phyloP scores from a whole-genome alignment of 768 basidiomycete species.

The Hygrocybe punicea region DNA sequence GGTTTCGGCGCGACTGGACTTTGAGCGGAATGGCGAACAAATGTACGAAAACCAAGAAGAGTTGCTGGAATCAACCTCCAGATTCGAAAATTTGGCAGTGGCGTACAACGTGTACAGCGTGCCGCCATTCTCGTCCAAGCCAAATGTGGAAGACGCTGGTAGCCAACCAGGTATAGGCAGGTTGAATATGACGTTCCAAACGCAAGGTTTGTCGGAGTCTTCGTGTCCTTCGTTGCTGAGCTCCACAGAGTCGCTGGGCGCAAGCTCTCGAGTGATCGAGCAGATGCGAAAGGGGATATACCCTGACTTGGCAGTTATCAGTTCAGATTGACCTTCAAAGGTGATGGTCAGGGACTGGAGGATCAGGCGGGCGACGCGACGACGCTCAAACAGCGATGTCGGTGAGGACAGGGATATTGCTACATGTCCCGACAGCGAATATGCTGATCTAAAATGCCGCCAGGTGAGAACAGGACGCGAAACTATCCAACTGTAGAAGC shows the following conservation, averaged over 20 bases:
- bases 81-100: slow-evolving; percentile 53
- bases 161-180: slow-evolving; percentile 89
- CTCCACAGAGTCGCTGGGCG: slow-evolving; percentile 46
- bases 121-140: slow-evolving; percentile 47
- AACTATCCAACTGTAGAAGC: slow-evolving; percentile 21
- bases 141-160: slow-evolving; percentile 55
- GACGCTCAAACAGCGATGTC: slow-evolving; percentile 53
- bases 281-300: slow-evolving; percentile 71
- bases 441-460: slow-evolving; percentile 57
- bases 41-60: slow-evolving; percentile 51
- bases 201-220: slow-evolving; percentile 51
- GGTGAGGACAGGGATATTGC: slow-evolving; percentile 60
- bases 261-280: slow-evolving; percentile 61
- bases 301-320: slow-evolving; percentile 57
- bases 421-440: slow-evolving; percentile 84
- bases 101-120: slow-evolving; percentile 67
- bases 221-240: slow-evolving; percentile 65
- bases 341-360: slow-evolving; percentile 70
- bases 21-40: slow-evolving; percentile 55
- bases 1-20: slow-evolving; percentile 41
- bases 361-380: slow-evolving; percentile 47
- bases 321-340: slow-evolving; percentile 86
- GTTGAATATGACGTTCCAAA: slow-evolving; percentile 79
- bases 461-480: not conserved
- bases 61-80: slow-evolving; percentile 39